Evolutionary conservation across 768 basidiomycete genomes (phyloP), one percentile per base, ranked within the genome.

Genomic region (Chlorophyllum brunneum): DNA sequence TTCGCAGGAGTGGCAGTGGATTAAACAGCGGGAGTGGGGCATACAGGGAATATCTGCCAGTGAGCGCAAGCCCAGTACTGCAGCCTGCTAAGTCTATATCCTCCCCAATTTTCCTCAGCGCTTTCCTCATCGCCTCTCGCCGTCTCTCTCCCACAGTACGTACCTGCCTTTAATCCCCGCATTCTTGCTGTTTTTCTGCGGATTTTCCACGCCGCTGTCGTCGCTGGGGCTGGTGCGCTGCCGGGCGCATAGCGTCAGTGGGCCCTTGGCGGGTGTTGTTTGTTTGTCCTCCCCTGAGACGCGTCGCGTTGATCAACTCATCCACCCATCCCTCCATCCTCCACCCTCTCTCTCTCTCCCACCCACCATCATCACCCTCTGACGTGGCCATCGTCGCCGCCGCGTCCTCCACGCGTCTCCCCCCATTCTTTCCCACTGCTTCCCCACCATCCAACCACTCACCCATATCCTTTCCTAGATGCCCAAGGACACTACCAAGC

Each of bases 401-500:
- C 33, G 20, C 51, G 50, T 40, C 45, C 27, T 38, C 38, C 24
- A 47, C 47, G 40, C 49, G 40, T 51, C 29, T n/a, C n/a, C 29
- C 15, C 11, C 9, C 26, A 20, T 8, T 33, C 18, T 29, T 10
- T 23, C 22, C 27, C 16, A 3, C 8, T 48, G 38, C 47, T 45
- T 34, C 44, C 15, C 36, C 37, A 7, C 33, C 36, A 16, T 30
- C 13, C 26, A 22, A 22, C 42, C 15, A 13, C 46, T 20, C 15
- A 45, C 40, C 33, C n/a, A 41, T 54, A 39, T 54, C 46, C 44
- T 54, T 49, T 37, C 51, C 30, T 63, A 81, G 85, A 92, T 90
- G 89, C 88, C 88, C 59, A 91, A 89, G 69, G 87, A 82, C 67
- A 71, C n/a, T n/a, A n/a, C 81, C 36, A 85, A 87, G 70, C 74